A percentile compares a stretch with the other conserved stretches of the same genome.
Conservation (phyloP, 768 basidiomycete genomes). For the Galerina sulciceps region DNA sequence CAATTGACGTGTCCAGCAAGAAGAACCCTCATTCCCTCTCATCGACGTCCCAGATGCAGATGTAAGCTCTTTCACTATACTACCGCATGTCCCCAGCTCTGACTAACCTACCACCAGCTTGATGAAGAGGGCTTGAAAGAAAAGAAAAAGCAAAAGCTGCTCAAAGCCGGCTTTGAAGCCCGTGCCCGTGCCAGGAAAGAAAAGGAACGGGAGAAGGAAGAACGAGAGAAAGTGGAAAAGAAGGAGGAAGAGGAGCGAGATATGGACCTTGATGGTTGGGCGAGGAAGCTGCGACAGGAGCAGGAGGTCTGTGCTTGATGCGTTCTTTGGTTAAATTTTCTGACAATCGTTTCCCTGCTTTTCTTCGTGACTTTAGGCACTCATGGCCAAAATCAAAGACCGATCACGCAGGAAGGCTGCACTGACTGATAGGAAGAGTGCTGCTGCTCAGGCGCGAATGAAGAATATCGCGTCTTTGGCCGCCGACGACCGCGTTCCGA, state of each 20-base stretch:
- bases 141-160: conserved; percentile 89
- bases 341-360: not conserved
- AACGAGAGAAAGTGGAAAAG: conserved; percentile 71
- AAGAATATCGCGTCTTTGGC: conserved; percentile 93
- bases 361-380: conserved; percentile 42
- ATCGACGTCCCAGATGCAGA: conserved; percentile 92
- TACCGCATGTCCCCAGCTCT: not conserved
- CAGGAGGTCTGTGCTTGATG: conserved; percentile 64
- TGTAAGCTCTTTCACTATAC: conserved; percentile 40
- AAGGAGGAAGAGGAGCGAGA: conserved; percentile 79
- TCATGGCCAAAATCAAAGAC: conserved; percentile 87
- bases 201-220: conserved; percentile 84
- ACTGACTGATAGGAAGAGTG: conserved; percentile 89
- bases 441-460: conserved; percentile 94
- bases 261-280: conserved; percentile 75
- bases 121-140: conserved; percentile 93
- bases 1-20: conserved; percentile 38
- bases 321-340: not conserved
- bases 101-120: conserved; percentile 45
- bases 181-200: conserved; percentile 83
- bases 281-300: conserved; percentile 68
- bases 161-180: conserved; percentile 94
- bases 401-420: conserved; percentile 80
- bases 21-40: conserved; percentile 88
- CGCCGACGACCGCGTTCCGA: conserved; percentile 79